Conservation (phyloP, 148 eudicot species). For the Polygonum aviculare region DNA sequence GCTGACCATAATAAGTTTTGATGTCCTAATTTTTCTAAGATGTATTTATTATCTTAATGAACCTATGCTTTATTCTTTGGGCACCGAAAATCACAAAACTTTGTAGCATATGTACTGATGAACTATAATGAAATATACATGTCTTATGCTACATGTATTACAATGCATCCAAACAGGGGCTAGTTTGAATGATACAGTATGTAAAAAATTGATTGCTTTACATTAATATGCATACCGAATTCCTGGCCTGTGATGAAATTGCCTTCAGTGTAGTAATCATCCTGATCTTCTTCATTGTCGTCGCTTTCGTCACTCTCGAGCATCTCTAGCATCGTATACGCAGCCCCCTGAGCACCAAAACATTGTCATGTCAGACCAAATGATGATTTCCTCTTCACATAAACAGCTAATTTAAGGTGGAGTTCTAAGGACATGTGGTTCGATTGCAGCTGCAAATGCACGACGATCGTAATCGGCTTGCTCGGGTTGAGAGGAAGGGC, state of each 20-base stretch:
- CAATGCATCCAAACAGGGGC: no score
- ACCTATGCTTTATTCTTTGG: no score
- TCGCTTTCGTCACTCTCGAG: constrained; percentile 20
- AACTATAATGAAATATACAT: no score
- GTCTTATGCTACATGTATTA: no score
- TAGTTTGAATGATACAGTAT: background rate
- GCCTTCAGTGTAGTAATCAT: constrained; percentile 12
- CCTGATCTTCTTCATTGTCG: constrained; percentile 11
- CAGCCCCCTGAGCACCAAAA: constrained; percentile 13
- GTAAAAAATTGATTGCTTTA: background rate
- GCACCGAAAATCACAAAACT: no score
- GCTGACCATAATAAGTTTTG: no score
- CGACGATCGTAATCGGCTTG: constrained; percentile 23
- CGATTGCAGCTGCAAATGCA: constrained; percentile 29
- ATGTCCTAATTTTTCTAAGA: background rate
- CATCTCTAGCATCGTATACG: constrained; percentile 30
- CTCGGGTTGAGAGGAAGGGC: constrained; percentile 16
- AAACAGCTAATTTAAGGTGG: background rate
- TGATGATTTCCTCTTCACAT: background rate
- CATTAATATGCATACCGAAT: background rate
- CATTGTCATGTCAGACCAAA: background rate
- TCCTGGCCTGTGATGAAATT: constrained; percentile 10
- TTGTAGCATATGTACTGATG: no score
- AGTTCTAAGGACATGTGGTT: constrained; percentile 23
- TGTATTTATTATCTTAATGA: no score